Evolutionary conservation across 164 flowering plant species (phyloP), one percentile per base, ranked within the genome.

Genomic region (Dillenia turbinata): DNA sequence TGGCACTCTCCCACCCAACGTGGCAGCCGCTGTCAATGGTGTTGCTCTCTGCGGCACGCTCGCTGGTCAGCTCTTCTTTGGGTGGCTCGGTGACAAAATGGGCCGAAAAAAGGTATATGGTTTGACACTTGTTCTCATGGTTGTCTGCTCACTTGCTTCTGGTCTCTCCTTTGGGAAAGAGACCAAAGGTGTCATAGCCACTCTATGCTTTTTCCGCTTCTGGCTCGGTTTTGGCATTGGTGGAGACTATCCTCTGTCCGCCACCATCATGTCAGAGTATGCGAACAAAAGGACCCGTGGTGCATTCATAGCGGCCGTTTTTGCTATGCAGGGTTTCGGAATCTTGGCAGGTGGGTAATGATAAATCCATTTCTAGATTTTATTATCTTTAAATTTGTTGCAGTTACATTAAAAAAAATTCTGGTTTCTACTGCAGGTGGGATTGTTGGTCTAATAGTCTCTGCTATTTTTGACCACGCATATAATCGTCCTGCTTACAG

Each of bases 171-270:
- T 78, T 40, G 69, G 78, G 1, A 11, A 45, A 0, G 44, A 19
- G 12, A 56, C 81, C 8, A 68, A 66, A 9, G 54, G 54, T 5
- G 75, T 71, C 47, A 71, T 72, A 54, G 56, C 69, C 8, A 78
- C 79, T 2, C 77, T 78, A 0, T 78, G 79, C 45, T 78, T 78
- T 65, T 78, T 75, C 59, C 64, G 81, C 26, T 78, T 78, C 63
- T 78, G 76, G 76, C 79, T 78, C 8, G 81, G 81, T 16, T 73
- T 77, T 22, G 78, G 78, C 60, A 74, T 77, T 17, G 79, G 79
- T 33, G 79, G 79, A 3, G 79, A 77, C 61, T 77, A 77, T 60
- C 81, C 81, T 2, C 71, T 77, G 8, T 78, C 77, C 11, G 81
- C 79, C 47, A 78, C 77, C 26, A 78, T 75, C 52, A 75, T 78